Evolutionary conservation across 2,329 filamentous ascomycete genomes (phyloP), one percentile per base, ranked within the genome.

Genomic region (Trichophyton schoenleinii): DNA sequence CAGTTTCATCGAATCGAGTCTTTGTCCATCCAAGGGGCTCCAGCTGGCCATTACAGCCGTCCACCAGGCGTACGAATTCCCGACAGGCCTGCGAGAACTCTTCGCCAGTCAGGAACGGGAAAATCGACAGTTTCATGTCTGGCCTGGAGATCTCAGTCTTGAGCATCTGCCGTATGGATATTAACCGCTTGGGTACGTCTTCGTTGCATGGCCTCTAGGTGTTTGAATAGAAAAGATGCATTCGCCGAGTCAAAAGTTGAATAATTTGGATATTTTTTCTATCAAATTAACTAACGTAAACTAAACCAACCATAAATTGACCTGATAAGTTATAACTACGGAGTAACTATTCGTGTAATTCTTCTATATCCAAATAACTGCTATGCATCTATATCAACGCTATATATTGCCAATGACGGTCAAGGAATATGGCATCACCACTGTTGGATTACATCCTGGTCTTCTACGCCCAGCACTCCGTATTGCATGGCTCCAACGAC

Each of bases 401-500:
- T 44, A 44, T 44, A 44, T 38, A 44, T 44, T 44, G n/a, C 6
- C 1, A 31, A 15, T 44, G n/a, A 44, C 11, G 6, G 41, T 44
- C n/a, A 15, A n/a, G 1, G 41, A 18, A 44, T 44, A 44, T 18
- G n/a, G 13, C n/a, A 34, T 41, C 20, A 25, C n/a, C 41, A 49
- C 34, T 44, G n/a, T 36, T 38, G 25, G 22, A 36, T 52, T 31
- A 31, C 28, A 31, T 31, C 28, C 38, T 9, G 20, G n/a, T 15
- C 46, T 3, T 55, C 59, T 25, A 60, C 46, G 25, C 59, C 52
- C 46, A 60, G 28, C 48, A 60, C 59, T 44, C 59, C 59, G n/a
- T 60, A 60, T n/a, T 60, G 59, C 44, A 53, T 34, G 8, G 46
- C 59, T 5, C 59, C 59, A 36, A 42, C 46, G 1, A 85, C 81